Evolutionary conservation across 345 rosid genomes (phyloP).

Genomic region (Salix brachista): DNA sequence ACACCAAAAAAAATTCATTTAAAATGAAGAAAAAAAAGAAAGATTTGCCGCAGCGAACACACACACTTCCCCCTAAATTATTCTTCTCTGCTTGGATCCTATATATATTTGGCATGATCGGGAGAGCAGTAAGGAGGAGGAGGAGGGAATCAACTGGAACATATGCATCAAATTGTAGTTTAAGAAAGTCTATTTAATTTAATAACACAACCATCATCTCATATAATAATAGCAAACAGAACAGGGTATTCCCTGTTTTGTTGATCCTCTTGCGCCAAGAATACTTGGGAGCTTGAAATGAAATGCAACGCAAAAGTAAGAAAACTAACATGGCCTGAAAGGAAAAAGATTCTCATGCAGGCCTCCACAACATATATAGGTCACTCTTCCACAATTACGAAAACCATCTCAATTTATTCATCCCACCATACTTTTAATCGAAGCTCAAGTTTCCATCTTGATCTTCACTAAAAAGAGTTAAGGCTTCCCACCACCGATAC

Average conservation of each 20-base stretch:
- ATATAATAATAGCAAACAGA: too few relatives aligned
- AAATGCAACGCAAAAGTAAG: too few relatives aligned
- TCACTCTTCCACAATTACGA: not conserved
- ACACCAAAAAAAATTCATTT: too few relatives aligned
- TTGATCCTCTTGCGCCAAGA: too few relatives aligned
- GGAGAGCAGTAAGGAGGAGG: too few relatives aligned
- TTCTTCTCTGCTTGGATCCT: too few relatives aligned
- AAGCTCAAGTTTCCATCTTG: not conserved
- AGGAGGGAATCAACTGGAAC: not conserved
- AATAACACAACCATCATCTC: not conserved
- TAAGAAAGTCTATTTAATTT: not conserved
- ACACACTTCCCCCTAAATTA: too few relatives aligned
- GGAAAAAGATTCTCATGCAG: not conserved
- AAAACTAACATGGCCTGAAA: not conserved
- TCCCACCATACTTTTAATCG: not conserved
- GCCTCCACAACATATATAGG: not conserved
- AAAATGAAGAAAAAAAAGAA: too few relatives aligned
- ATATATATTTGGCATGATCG: too few relatives aligned
- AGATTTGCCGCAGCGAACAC: too few relatives aligned
- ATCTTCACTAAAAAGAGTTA: constrained; percentile 14
- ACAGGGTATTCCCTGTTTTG: too few relatives aligned
- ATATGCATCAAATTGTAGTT: not conserved
- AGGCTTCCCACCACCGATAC: constrained; percentile 13
- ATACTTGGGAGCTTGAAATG: too few relatives aligned
- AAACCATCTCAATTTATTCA: not conserved